A percentile compares a stretch with the other conserved stretches of the same genome.
phyloP scores from a whole-genome alignment of 2,329 filamentous ascomycete genomes.

The Venturia effusa region DNA sequence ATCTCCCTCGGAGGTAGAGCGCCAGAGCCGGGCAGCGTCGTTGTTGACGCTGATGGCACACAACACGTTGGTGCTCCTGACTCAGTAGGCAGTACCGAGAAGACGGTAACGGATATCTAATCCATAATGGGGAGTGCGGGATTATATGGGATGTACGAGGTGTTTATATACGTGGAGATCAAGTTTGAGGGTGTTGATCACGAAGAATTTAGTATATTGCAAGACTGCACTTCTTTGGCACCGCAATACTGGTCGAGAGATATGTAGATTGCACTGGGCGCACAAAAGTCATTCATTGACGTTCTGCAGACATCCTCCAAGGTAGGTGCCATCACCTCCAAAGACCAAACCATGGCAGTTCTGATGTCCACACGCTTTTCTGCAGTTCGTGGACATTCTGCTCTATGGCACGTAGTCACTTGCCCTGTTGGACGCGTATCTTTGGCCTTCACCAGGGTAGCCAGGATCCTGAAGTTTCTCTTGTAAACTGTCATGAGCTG shows the following conservation, averaged over 20 bases:
- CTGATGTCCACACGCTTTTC: not conserved
- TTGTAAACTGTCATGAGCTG: no score
- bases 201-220: not conserved
- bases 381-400: no score
- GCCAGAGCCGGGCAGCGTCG: constrained; percentile 22
- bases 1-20: constrained; percentile 21
- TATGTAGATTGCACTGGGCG: not conserved
- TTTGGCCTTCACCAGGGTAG: no score
- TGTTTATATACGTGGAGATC: not conserved
- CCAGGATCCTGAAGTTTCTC: no score
- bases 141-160: not conserved
- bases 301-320: not conserved
- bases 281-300: not conserved
- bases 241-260: not conserved
- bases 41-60: constrained; percentile 15
- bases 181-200: not conserved
- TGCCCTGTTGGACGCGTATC: no score
- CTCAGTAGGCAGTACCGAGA: not conserved
- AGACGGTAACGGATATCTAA: not conserved
- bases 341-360: not conserved
- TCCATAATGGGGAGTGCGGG: not conserved
- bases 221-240: not conserved
- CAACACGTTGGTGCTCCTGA: constrained; percentile 5
- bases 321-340: not conserved
- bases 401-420: no score